Evolutionary conservation across 2,329 filamentous ascomycete genomes (phyloP), one percentile per base, ranked within the genome.

Genomic region (Ceratocystis cubensis): DNA sequence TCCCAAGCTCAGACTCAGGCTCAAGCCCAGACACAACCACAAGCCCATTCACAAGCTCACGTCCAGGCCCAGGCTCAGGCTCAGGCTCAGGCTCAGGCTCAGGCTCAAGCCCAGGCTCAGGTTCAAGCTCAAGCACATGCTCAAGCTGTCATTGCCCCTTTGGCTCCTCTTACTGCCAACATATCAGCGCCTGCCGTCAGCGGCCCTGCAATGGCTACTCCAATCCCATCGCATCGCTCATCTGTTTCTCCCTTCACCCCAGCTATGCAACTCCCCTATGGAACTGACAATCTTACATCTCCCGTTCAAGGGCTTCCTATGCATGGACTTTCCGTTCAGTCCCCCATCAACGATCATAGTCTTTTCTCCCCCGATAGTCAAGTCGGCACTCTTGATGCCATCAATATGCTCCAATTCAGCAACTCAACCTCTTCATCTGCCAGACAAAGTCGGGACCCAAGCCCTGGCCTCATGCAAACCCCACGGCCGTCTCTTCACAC

Each of bases 361-460:
- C 68, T 72, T 68, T 71, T 88, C 66, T 65, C 66, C 4, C 66
- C 66, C 8, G 66, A 66, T 30, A 61, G 37, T 33, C 66, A 68
- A 41, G 28, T 50, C 6, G 44, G 44, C 53, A 37, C 41, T 45
- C 28, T 89, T 73, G 88, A 91, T 66, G 86, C 83, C 70, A 71
- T 88, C 64, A 78, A 80, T 5, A 80, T 87, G 72, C 79, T 84
- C 44, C 84, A 84, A 69, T 75, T 91, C 71, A 88, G 85, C 72
- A 88, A 85, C 72, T 91, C 89, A 4, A 85, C 88, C 2, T 87
- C 89, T 2, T 80, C 82, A 45, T 92, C 90, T 1, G 79, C 84
- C 5, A 87, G 90, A 69, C 83, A 86, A 3, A 95, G 90, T 73
- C 85, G 91, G 64, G 87, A 88, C n/a, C 83, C 87, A 0, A 92